Evolutionary conservation across 2,329 filamentous ascomycete genomes (phyloP), one percentile per base, ranked within the genome.

Genomic region (Penicillium sp.): DNA sequence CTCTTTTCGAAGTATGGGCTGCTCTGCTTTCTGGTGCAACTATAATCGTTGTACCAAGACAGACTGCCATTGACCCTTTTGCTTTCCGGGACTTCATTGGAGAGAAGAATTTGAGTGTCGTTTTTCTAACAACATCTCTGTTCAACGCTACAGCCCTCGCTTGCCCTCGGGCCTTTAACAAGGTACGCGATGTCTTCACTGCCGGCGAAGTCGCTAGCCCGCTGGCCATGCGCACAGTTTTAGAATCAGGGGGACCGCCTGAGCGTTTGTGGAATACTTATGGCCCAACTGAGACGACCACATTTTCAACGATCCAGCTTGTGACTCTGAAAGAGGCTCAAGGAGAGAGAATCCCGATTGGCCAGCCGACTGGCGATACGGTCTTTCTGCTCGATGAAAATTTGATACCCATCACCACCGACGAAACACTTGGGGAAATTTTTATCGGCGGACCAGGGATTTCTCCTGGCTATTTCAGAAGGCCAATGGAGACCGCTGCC

Each of bases 1-100:
- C 49, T 23, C 10, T 58, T 13, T 55, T 56, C 21, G 51, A 54
- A 23, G 51, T 60, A 3, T 58, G 55, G 58, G 48, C 39, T 4
- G 42, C 55, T 0, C 41, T 58, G 1, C 34, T 56, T 17, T 33
- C 49, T 2, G 55, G 53, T 12, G 53, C 51, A 3, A 51, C 51
- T 2, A 33, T 60, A 5, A 49, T 55, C 12, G n/a, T 18, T 34
- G n/a, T 34, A 7, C 17, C 32, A 7, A 34, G 15, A 13, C 4
- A 17, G n/a, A n/a, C 18, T 12, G 17, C 18, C 5, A 34, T 18
- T 18, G 32, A 34, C 15, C 32, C 32, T 17, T 6, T 34, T 34
- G 5, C n/a, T 4, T 34, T 17, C 15, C n/a, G n/a, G 6, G 15
- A 17, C 32, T 34, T 17, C 7, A 18, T 34, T 8, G 15, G 4